Conservation (phyloP, 2,329 filamentous ascomycete species). For the Graphilbum fragrans region DNA sequence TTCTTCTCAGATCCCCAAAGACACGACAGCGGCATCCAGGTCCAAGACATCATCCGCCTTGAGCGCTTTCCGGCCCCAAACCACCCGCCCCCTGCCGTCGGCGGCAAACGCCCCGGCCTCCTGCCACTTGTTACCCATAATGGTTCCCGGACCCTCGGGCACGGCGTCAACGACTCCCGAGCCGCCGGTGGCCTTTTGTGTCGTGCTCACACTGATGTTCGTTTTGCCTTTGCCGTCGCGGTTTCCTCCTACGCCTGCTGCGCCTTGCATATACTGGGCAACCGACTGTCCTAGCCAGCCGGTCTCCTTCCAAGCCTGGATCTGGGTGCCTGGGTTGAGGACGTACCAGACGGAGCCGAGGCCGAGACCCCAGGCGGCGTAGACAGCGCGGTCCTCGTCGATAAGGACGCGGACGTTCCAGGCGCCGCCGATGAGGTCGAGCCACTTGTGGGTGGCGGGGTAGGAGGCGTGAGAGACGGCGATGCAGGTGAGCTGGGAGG, state of each 20-base stretch:
- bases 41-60: conserved; percentile 39
- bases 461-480: conserved; percentile 48
- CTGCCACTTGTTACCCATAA: conserved; percentile 45
- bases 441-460: conserved; percentile 42
- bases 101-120: conserved; percentile 39
- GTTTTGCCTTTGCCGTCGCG: conserved; percentile 21
- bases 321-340: conserved; percentile 39
- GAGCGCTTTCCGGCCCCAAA: conserved; percentile 36
- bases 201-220: conserved; percentile 17
- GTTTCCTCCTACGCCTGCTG: conserved; percentile 19
- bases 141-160: conserved; percentile 25
- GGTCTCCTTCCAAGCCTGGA: conserved; percentile 40
- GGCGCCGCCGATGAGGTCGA: conserved; percentile 43
- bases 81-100: conserved; percentile 33
- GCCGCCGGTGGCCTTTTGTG: conserved; percentile 2
- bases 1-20: conserved; percentile 19
- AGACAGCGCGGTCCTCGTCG: conserved; percentile 43
- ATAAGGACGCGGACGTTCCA: conserved; percentile 44
- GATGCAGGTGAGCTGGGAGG: conserved; percentile 37
- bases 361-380: conserved; percentile 48
- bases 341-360: conserved; percentile 36
- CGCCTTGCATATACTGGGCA: conserved; percentile 29
- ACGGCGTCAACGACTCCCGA: conserved; percentile 12
- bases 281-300: conserved; percentile 41
- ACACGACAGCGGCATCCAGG: conserved; percentile 32